These are phyloP conservation scores for Saccharomyces hybrid DNA, from an alignment of 1,139 yeast species.

Conservation along the genomic window DNA sequence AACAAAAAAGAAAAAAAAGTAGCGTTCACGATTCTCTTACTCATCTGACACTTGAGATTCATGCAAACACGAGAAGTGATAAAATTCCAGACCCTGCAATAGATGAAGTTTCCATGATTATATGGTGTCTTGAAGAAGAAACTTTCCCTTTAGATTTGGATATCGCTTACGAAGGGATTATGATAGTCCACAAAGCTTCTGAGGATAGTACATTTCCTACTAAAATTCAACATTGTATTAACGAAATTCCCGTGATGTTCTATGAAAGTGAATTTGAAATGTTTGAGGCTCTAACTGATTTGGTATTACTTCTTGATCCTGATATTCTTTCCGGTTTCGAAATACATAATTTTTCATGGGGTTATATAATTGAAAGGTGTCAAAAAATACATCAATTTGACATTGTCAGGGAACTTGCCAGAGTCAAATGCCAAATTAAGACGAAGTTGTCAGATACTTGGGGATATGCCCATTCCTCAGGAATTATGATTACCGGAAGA, in stretches of 20 bases:
- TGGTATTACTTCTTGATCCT: constrained; percentile 69
- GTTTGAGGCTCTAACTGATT: constrained; percentile 45
- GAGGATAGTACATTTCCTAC: constrained; percentile 2
- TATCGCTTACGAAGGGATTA: constrained; percentile 33
- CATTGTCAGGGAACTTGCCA: constrained; percentile 43
- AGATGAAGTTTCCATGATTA: constrained; percentile 53
- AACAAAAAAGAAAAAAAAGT: constrained; percentile 38
- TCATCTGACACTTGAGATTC: constrained; percentile 58
- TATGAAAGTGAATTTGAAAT: constrained; percentile 50
- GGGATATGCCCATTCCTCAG: constrained; percentile 78
- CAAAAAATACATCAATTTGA: constrained; percentile 42
- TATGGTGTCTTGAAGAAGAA: constrained; percentile 55
- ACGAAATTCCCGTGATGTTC: constrained; percentile 19
- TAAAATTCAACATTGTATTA: constrained; percentile 14
- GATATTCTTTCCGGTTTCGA: constrained; percentile 86
- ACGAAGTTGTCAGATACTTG: constrained; percentile 63
- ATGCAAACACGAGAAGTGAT: constrained; percentile 45
- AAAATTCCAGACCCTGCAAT: constrained; percentile 57
- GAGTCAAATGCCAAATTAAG: constrained; percentile 43
- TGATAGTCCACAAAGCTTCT: constrained; percentile 21
- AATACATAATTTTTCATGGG: constrained; percentile 79
- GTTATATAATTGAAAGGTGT: constrained; percentile 70
- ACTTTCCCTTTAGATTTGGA: constrained; percentile 33
- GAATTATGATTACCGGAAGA: constrained; percentile 63
- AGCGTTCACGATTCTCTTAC: constrained; percentile 42